phyloP scores from a whole-genome alignment of 2,329 filamentous ascomycete genomes.

The Samsoniella hepiali region DNA sequence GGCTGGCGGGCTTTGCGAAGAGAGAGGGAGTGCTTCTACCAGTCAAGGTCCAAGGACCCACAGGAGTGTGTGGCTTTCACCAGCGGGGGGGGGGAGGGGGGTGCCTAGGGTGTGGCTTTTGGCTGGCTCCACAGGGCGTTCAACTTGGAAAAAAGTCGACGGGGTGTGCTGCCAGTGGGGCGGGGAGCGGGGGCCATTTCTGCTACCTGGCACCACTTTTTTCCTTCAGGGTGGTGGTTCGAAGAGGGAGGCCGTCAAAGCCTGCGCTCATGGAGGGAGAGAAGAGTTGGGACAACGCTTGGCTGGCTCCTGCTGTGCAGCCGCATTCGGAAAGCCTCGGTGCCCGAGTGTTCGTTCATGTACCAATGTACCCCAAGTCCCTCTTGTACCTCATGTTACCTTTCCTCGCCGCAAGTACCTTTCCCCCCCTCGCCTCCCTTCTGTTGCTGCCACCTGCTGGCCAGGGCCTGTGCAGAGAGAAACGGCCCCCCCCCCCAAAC shows the following conservation, averaged over 20 bases:
- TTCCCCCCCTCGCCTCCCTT: not conserved
- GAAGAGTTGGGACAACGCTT: not conserved
- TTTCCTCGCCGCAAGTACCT: not conserved
- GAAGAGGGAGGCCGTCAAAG: not conserved
- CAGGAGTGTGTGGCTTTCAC: not conserved
- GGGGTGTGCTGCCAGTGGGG: not conserved
- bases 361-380: not conserved
- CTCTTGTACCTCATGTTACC: not conserved
- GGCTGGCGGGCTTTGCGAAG: not conserved
- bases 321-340: not conserved
- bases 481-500: not conserved
- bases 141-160: too few relatives aligned
- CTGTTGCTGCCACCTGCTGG: too few relatives aligned
- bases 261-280: not conserved
- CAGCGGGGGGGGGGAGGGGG: not conserved
- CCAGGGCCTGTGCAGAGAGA: too few relatives aligned
- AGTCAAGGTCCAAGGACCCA: not conserved
- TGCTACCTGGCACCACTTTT: constrained; percentile 1
- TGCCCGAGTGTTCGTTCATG: not conserved
- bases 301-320: not conserved
- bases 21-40: not conserved
- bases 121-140: too few relatives aligned
- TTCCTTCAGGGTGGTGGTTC: not conserved
- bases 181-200: not conserved
- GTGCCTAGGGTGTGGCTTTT: not conserved